These are phyloP conservation scores for Spizellomyces sp. DNA, from an alignment of 192 early-diverging fungal genomes.

Conservation along the genomic window DNA sequence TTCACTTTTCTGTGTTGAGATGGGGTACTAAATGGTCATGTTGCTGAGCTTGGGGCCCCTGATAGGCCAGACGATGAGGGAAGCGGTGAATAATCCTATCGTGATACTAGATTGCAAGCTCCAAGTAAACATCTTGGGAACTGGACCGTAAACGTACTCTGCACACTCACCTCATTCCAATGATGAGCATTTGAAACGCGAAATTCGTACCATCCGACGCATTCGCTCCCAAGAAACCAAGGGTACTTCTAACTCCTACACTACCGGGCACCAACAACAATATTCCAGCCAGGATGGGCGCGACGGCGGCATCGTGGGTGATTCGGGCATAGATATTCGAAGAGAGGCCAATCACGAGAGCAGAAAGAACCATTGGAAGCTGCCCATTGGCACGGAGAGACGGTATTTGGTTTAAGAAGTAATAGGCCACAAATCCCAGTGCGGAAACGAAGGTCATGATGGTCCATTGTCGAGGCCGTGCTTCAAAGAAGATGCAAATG, in stretches of 20 bases:
- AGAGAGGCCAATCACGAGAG: conserved; percentile 78
- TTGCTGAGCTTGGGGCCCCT: conserved; percentile 45
- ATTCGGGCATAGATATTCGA: conserved; percentile 78
- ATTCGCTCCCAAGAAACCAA: conserved; percentile 58
- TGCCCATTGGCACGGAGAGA: conserved; percentile 44
- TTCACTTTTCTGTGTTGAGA: no score
- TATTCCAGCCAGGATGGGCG: conserved; percentile 80
- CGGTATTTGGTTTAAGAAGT: conserved; percentile 59
- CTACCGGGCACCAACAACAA: conserved; percentile 81
- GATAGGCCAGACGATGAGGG: conserved; percentile 48
- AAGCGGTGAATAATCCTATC: conserved; percentile 48
- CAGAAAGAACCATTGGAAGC: conserved; percentile 60
- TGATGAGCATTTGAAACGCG: conserved; percentile 50
- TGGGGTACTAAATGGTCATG: conserved; percentile 35
- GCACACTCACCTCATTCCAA: conserved; percentile 32
- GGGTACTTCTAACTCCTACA: conserved; percentile 67
- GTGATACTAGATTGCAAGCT: conserved; percentile 30
- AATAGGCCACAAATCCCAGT: conserved; percentile 69
- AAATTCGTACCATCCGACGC: conserved; percentile 43
- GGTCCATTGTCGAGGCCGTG: conserved; percentile 65
- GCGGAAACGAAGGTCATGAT: conserved; percentile 70
- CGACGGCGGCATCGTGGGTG: conserved; percentile 73
- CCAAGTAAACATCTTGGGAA: no score
- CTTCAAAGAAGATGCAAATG: conserved; percentile 64
- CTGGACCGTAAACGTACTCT: no score